A percentile compares a stretch with the other conserved stretches of the same genome.
phyloP scores from a whole-genome alignment of 2,329 filamentous ascomycete species.

The Scolecobasidium constrictum region DNA sequence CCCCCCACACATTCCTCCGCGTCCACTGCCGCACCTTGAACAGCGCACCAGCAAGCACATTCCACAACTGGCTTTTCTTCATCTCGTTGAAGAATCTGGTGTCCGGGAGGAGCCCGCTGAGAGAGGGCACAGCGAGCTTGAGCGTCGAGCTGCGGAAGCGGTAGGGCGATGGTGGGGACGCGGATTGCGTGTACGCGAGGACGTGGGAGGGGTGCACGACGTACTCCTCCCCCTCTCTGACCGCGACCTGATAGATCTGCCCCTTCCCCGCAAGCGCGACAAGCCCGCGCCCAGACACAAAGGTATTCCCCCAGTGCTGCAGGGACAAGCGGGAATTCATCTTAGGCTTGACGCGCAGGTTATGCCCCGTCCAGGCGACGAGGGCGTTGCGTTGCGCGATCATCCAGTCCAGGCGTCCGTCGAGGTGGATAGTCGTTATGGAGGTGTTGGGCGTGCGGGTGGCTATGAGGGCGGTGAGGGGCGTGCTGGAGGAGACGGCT shows the following conservation, averaged over 20 bases:
- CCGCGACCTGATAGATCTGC: constrained; percentile 75
- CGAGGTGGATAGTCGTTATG: constrained; percentile 77
- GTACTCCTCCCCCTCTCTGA: constrained; percentile 78
- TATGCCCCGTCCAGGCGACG: constrained; percentile 94
- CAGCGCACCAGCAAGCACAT: constrained; percentile 50
- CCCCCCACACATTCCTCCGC: constrained; percentile 82
- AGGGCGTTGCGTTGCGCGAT: constrained; percentile 77
- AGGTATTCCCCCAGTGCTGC: constrained; percentile 84
- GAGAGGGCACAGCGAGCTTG: constrained; percentile 67
- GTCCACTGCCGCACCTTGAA: constrained; percentile 66
- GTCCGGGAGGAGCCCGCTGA: constrained; percentile 54
- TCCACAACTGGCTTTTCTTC: constrained; percentile 63
- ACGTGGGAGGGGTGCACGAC: constrained; percentile 74
- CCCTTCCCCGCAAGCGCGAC: constrained; percentile 77
- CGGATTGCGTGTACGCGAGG: constrained; percentile 74
- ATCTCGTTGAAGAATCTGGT: constrained; percentile 64
- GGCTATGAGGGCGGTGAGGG: constrained; percentile 78
- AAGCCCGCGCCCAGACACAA: constrained; percentile 78
- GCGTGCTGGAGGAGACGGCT: constrained; percentile 72
- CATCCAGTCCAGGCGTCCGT: constrained; percentile 94
- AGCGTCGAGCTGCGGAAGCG: constrained; percentile 70
- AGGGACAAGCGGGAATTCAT: constrained; percentile 64
- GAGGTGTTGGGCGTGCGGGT: constrained; percentile 80
- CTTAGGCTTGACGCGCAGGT: constrained; percentile 62
- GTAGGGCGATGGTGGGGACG: constrained; percentile 68